Conservation (phyloP, 345 rosid genomes). For the Melaleuca alternifolia region DNA sequence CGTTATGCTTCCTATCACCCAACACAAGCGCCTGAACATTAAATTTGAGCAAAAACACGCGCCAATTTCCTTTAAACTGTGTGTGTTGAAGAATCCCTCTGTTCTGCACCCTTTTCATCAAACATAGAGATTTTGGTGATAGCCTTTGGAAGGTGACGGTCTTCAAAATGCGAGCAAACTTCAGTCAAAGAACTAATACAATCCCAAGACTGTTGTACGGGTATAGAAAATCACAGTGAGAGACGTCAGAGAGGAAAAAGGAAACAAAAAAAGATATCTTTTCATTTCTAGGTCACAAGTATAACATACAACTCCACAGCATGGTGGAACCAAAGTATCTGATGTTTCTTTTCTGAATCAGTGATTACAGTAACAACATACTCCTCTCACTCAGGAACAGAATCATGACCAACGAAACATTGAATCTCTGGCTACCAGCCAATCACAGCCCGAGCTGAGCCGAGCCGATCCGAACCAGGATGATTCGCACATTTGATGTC, state of each 20-base stretch:
- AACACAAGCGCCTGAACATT: background rate
- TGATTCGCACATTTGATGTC: background rate
- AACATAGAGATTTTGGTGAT: background rate
- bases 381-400: background rate
- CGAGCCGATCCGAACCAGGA: background rate
- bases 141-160: background rate
- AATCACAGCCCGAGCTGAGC: background rate
- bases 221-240: background rate
- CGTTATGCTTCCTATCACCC: background rate
- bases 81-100: background rate
- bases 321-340: background rate
- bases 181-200: background rate
- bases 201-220: background rate
- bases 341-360: background rate
- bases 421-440: background rate
- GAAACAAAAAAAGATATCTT: background rate
- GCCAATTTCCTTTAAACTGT: background rate
- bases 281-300: background rate
- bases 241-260: background rate
- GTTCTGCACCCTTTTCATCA: background rate
- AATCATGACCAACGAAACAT: background rate
- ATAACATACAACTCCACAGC: background rate
- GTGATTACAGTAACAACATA: background rate
- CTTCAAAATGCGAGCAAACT: background rate
- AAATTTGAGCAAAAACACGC: background rate